Conservation (phyloP, 305 asterid genomes). For the Fraxinus angustifolia region DNA sequence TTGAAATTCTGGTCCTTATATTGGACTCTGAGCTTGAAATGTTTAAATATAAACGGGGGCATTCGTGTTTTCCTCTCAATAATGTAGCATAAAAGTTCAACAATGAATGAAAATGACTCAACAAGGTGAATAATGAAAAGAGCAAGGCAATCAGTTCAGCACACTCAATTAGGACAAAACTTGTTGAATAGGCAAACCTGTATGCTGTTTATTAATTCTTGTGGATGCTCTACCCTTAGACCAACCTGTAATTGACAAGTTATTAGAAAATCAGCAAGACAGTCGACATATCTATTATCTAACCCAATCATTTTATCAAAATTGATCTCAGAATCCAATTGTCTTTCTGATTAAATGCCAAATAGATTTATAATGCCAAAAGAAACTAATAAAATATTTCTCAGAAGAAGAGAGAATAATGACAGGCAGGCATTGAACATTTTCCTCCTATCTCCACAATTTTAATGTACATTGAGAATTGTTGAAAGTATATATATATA, state of each 20-base stretch:
- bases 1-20: neutral
- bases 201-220: conserved; percentile 75
- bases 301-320: conserved; percentile 10
- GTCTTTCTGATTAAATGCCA: conserved; percentile 12
- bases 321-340: conserved; percentile 7
- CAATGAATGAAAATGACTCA: neutral
- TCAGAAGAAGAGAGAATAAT: neutral
- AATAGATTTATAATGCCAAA: neutral
- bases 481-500: neutral
- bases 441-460: neutral
- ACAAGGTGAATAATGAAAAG: neutral
- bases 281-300: neutral
- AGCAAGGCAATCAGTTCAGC: conserved; percentile 2
- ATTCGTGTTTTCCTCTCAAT: neutral
- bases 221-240: conserved; percentile 95
- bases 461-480: neutral
- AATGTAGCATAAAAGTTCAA: neutral
- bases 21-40: neutral
- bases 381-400: neutral
- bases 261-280: conserved; percentile 12
- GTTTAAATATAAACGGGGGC: neutral
- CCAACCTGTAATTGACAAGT: conserved; percentile 60
- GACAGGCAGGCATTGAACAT: neutral
- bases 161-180: neutral
- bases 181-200: conserved; percentile 46